A percentile compares a stretch with the other conserved stretches of the same genome.
These are phyloP conservation scores for Pythium phragmitis DNA, from an alignment of 352 stramenopile species.

Conservation along the genomic window DNA sequence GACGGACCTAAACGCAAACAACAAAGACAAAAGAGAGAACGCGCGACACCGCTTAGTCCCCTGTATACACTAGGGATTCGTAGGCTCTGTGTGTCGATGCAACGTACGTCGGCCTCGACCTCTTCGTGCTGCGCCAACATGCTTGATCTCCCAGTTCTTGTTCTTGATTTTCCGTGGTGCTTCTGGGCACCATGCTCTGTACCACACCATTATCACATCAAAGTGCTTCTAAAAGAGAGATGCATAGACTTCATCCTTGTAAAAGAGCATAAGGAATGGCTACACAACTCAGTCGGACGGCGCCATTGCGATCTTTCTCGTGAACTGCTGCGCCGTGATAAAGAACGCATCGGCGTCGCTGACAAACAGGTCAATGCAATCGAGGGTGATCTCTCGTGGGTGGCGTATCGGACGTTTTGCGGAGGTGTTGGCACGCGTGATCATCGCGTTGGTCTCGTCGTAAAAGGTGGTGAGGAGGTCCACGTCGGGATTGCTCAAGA, in stretches of 20 bases:
- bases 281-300: background rate
- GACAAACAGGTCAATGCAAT: constrained; percentile 51
- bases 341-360: constrained; percentile 37
- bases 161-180: constrained; percentile 12
- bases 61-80: background rate
- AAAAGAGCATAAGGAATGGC: constrained; percentile 8
- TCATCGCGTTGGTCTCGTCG: constrained; percentile 33
- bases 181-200: background rate
- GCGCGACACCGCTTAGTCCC: background rate
- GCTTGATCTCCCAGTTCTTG: background rate
- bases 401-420: constrained; percentile 35
- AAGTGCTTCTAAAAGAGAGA: constrained; percentile 6
- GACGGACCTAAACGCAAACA: constrained; percentile 80
- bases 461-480: constrained; percentile 47
- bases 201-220: constrained; percentile 22
- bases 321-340: constrained; percentile 36
- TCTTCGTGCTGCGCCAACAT: constrained; percentile 84
- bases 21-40: background rate
- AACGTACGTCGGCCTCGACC: constrained; percentile 78
- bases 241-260: background rate
- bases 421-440: constrained; percentile 15
- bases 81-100: background rate
- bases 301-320: constrained; percentile 6
- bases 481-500: constrained; percentile 41
- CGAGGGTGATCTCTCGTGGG: constrained; percentile 48